Evolutionary conservation across 2,329 filamentous ascomycete species (phyloP).

Genomic region (Neofusicoccum sp.): DNA sequence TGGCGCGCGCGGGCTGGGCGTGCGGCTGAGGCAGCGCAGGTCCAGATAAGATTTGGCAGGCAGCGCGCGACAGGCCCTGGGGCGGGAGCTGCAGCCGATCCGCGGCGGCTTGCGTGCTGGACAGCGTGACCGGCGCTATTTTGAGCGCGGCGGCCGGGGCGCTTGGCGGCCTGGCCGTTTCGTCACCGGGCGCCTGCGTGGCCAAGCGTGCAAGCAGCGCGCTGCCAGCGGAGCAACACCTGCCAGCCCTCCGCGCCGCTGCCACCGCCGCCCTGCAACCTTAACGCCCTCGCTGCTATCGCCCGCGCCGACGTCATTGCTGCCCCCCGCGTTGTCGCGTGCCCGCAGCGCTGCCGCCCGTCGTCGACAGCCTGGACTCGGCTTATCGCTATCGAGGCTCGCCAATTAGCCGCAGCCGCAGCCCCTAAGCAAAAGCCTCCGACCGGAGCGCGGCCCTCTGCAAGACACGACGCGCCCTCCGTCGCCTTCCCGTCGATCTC

Average conservation of each 20-base stretch:
- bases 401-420: constrained; percentile 20
- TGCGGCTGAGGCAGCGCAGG: background rate
- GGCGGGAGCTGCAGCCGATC: constrained; percentile 4
- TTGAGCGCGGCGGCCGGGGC: background rate
- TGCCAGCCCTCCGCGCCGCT: constrained; percentile 9
- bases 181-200: background rate
- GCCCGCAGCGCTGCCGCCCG: background rate
- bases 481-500: constrained; percentile 19
- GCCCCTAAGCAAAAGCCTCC: constrained; percentile 21
- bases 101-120: background rate
- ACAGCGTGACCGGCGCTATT: background rate
- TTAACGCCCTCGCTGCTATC: constrained; percentile 9
- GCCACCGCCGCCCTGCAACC: constrained; percentile 13
- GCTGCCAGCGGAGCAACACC: constrained; percentile 15
- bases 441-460: constrained; percentile 20
- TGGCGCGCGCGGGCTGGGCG: background rate
- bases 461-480: constrained; percentile 21
- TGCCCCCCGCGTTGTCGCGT: constrained; percentile 3
- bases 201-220: background rate
- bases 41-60: constrained; percentile 12
- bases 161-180: background rate
- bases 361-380: constrained; percentile 7
- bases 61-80: background rate
- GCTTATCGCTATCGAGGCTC: constrained; percentile 17
- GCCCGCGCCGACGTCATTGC: constrained; percentile 11